Evolutionary conservation across 768 basidiomycete genomes (phyloP).

Genomic region (Leccinum barrowsii): DNA sequence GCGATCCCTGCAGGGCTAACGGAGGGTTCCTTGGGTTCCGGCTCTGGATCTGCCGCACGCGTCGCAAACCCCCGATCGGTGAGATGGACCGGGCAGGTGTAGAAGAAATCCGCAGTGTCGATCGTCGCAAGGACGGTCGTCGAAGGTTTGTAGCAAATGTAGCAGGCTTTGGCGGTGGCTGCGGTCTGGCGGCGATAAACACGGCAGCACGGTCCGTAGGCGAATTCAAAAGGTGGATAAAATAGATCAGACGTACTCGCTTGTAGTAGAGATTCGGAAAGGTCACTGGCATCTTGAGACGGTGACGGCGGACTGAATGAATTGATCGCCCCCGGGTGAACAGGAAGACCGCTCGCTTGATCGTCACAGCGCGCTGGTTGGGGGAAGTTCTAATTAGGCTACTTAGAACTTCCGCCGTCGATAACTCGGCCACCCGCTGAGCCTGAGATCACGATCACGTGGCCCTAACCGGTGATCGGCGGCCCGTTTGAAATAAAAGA

Average conservation of each 20-base stretch:
- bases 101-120: slow-evolving; percentile 81
- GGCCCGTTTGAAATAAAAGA: not conserved
- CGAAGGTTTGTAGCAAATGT: slow-evolving; percentile 75
- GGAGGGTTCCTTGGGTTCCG: slow-evolving; percentile 34
- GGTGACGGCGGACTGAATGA: not conserved
- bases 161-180: slow-evolving; percentile 76
- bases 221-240: not conserved
- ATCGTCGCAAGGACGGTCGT: slow-evolving; percentile 81
- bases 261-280: slow-evolving; percentile 88
- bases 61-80: slow-evolving; percentile 74
- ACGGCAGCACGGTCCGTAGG: not conserved
- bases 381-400: not conserved
- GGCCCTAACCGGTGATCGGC: not conserved
- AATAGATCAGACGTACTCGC: slow-evolving; percentile 52
- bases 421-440: not conserved
- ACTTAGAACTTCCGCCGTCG: slow-evolving; percentile 7
- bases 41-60: slow-evolving; percentile 40
- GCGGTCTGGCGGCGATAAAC: slow-evolving; percentile 51
- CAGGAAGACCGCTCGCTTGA: not conserved
- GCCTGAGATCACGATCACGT: slow-evolving; percentile 1
- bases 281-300: slow-evolving; percentile 43
- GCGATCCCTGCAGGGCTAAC: slow-evolving; percentile 68
- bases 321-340: not conserved
- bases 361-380: no score
- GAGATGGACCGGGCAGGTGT: slow-evolving; percentile 80